Conservation (phyloP, 2,329 filamentous ascomycete species). For the Xylariaceae sp. region DNA sequence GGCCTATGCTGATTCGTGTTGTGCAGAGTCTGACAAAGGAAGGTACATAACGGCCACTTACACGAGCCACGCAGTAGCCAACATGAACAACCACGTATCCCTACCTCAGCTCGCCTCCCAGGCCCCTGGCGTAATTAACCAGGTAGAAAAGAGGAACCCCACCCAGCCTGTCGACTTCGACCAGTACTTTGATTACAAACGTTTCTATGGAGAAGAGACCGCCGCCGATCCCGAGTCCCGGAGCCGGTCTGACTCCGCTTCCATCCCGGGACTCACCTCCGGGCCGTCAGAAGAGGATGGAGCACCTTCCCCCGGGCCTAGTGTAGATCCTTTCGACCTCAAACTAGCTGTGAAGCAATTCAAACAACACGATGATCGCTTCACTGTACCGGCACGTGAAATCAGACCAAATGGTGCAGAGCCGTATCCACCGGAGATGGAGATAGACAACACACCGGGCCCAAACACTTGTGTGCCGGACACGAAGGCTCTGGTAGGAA, state of each 20-base stretch:
- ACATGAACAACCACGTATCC: constrained; percentile 30
- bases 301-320: constrained; percentile 34
- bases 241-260: constrained; percentile 37
- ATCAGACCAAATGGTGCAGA: constrained; percentile 34
- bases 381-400: constrained; percentile 36
- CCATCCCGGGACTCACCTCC: constrained; percentile 39
- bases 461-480: constrained; percentile 19
- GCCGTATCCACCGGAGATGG: constrained; percentile 34
- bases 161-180: constrained; percentile 29
- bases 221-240: constrained; percentile 34
- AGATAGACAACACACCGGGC: constrained; percentile 29
- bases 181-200: constrained; percentile 36
- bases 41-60: constrained; percentile 38
- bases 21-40: constrained; percentile 38
- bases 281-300: constrained; percentile 38
- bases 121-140: constrained; percentile 36
- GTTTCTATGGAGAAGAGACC: constrained; percentile 31
- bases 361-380: constrained; percentile 38
- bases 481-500: constrained; percentile 21
- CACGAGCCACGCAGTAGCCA: constrained; percentile 38
- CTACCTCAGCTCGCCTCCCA: constrained; percentile 36
- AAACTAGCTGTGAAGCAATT: constrained; percentile 34
- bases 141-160: constrained; percentile 32
- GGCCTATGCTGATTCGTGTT: constrained; percentile 39
- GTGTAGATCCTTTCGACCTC: constrained; percentile 30